A percentile compares a stretch with the other conserved stretches of the same genome.
These are phyloP conservation scores for Mucor saturninus DNA, from an alignment of 371 early-diverging fungal species.

Conservation along the genomic window DNA sequence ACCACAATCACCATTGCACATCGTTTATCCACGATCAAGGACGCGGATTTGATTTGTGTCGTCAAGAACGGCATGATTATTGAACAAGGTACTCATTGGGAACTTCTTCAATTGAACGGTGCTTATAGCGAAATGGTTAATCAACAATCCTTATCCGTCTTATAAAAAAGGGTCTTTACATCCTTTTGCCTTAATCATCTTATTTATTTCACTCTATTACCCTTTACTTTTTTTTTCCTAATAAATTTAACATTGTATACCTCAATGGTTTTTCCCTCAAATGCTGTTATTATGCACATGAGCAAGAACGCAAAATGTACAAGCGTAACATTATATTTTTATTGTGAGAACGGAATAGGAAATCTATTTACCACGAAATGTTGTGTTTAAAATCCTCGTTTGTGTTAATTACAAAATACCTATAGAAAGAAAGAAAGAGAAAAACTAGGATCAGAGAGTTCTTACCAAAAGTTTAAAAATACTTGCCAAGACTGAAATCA, in stretches of 20 bases:
- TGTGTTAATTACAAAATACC: slow-evolving; percentile 2
- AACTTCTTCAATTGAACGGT: slow-evolving; percentile 56
- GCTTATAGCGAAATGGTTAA: slow-evolving; percentile 40
- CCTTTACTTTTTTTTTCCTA: not conserved
- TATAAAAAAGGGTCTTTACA: slow-evolving; percentile 26
- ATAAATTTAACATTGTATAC: not conserved
- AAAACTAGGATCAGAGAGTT: slow-evolving; percentile 28
- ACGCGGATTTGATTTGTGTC: slow-evolving; percentile 79
- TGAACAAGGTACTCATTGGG: slow-evolving; percentile 84
- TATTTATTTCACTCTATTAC: not conserved
- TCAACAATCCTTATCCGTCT: slow-evolving; percentile 37
- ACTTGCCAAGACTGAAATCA: slow-evolving; percentile 25
- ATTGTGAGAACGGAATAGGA: no score
- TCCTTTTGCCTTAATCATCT: not conserved
- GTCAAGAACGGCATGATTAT: slow-evolving; percentile 76
- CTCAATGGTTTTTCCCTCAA: no score
- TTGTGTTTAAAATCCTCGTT: not conserved
- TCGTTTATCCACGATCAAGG: slow-evolving; percentile 74
- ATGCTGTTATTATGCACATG: no score
- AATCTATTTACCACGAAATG: no score
- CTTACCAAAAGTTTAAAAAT: slow-evolving; percentile 1
- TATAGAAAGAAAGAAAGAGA: slow-evolving; percentile 10
- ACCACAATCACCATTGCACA: slow-evolving; percentile 77
- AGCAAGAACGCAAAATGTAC: no score
- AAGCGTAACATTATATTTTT: no score